These are phyloP conservation scores for Endoconidiophora polonica DNA, from an alignment of 2,329 filamentous ascomycete genomes.

Conservation along the genomic window DNA sequence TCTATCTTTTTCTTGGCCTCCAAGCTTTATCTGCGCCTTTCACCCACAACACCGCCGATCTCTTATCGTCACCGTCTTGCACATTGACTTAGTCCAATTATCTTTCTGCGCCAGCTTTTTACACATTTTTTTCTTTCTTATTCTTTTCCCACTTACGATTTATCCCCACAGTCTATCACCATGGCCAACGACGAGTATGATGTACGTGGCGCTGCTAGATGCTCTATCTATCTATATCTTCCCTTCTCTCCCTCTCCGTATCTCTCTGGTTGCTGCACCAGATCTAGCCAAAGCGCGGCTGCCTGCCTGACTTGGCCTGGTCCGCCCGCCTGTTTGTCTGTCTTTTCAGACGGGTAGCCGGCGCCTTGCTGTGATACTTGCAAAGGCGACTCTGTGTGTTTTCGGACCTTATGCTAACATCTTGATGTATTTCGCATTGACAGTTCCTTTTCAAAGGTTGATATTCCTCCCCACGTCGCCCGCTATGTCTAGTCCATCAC, in stretches of 20 bases:
- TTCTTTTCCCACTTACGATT: conserved; percentile 10
- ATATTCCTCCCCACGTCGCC: conserved; percentile 17
- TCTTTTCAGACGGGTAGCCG: too few species aligned
- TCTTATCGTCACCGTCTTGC: background rate
- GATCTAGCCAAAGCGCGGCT: too few species aligned
- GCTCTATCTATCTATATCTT: conserved; percentile 6
- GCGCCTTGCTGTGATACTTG: background rate
- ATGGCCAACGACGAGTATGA: conserved; percentile 99
- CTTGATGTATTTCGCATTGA: conserved; percentile 12
- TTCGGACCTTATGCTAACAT: background rate
- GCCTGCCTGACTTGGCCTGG: too few species aligned
- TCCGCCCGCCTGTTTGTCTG: too few species aligned
- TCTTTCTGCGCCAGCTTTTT: background rate
- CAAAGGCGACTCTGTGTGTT: conserved; percentile 13
- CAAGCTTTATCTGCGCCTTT: background rate
- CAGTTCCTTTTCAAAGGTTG: conserved; percentile 98
- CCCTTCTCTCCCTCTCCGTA: too few species aligned
- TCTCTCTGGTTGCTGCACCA: too few species aligned
- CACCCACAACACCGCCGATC: background rate
- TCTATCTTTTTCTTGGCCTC: conserved; percentile 1
- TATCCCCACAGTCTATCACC: conserved; percentile 22
- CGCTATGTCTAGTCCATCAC: background rate
- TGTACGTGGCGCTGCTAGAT: conserved; percentile 34
- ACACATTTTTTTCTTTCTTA: background rate
- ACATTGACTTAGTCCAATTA: background rate